Percentiles rank a stretch among this genome's conserved stretches.
These are phyloP conservation scores for Earliella scabrosa DNA, from an alignment of 1,284 basidiomycete genomes.

Conservation along the genomic window DNA sequence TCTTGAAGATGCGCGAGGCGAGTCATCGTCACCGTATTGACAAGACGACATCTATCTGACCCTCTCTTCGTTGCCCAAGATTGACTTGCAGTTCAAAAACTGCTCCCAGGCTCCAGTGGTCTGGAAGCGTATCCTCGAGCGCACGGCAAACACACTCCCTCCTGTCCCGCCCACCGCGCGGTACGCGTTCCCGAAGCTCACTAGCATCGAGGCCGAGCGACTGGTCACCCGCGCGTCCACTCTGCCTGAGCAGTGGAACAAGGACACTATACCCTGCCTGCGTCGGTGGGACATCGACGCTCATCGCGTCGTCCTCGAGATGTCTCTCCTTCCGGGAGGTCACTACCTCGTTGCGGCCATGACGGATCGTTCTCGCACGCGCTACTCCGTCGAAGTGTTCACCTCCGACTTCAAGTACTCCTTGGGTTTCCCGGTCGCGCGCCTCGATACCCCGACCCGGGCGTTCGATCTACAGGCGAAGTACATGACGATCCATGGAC, in stretches of 20 bases:
- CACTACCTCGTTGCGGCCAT: constrained; percentile 70
- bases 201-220: constrained; percentile 63
- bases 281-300: constrained; percentile 41
- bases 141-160: constrained; percentile 52
- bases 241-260: constrained; percentile 46
- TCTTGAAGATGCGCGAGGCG: neutral
- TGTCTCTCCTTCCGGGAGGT: constrained; percentile 71
- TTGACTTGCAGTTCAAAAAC: constrained; percentile 2
- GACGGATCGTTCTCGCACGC: constrained; percentile 44
- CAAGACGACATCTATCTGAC: too few species aligned
- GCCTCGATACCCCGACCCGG: constrained; percentile 50
- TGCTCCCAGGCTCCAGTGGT: constrained; percentile 60
- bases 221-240: constrained; percentile 63
- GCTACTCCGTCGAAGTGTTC: constrained; percentile 57
- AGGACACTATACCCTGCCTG: constrained; percentile 14
- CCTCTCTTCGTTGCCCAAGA: neutral
- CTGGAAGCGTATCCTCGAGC: constrained; percentile 66
- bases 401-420: constrained; percentile 56
- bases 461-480: constrained; percentile 66
- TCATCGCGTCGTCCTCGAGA: constrained; percentile 53
- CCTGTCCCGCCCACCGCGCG: constrained; percentile 64
- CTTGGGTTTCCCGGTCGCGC: constrained; percentile 55
- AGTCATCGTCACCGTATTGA: too few species aligned
- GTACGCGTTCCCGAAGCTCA: constrained; percentile 45
- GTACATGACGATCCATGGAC: constrained; percentile 54